Evolutionary conservation across 345 rosid species (phyloP).

Genomic region (Anacardium occidentale): DNA sequence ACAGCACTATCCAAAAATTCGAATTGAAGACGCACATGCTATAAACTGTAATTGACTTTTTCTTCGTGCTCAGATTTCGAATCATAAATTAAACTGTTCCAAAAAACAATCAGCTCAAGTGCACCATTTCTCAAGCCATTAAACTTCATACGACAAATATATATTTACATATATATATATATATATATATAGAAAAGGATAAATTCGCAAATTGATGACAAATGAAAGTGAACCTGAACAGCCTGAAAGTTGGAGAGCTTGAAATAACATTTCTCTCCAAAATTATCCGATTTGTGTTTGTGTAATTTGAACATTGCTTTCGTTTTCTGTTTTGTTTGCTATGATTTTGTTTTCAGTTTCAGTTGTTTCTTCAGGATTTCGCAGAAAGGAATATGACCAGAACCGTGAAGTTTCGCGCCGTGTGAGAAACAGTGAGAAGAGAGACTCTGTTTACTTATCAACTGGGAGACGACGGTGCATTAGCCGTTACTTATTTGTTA

Average conservation of each 20-base stretch:
- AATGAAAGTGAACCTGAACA: constrained; percentile 40
- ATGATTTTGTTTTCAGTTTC: not conserved
- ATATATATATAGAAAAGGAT: no score
- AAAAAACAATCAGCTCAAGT: no score
- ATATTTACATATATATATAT: no score
- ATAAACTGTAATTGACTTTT: no score
- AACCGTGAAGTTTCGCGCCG: constrained; percentile 18
- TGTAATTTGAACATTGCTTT: constrained; percentile 50
- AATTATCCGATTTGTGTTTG: constrained; percentile 45
- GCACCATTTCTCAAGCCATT: no score
- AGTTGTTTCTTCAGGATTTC: not conserved
- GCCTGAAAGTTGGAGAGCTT: constrained; percentile 49
- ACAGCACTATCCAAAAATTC: no score
- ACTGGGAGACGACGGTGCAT: constrained; percentile 15
- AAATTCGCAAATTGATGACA: no score
- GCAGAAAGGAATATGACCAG: not conserved
- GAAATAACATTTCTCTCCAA: constrained; percentile 48
- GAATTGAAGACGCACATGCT: no score
- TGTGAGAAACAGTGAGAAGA: constrained; percentile 5
- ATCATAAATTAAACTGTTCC: no score
- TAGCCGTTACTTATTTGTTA: constrained; percentile 22
- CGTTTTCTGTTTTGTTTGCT: no score
- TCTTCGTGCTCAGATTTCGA: no score
- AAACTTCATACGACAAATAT: no score
- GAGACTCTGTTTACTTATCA: not conserved